phyloP scores from a whole-genome alignment of 768 basidiomycete genomes.

The Pleurotus eryngii region DNA sequence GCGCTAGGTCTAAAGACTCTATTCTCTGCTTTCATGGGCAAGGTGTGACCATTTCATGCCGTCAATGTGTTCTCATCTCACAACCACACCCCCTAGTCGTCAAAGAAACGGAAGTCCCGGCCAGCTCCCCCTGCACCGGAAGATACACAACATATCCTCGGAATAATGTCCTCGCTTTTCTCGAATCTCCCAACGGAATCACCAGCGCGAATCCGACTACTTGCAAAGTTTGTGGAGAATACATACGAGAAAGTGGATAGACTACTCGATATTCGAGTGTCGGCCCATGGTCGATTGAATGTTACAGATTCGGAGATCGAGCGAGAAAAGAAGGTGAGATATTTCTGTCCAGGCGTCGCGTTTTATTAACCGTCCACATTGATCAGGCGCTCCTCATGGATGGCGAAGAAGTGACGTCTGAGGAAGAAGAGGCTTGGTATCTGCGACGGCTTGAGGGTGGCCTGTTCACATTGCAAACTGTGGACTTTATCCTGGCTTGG shows the following conservation, averaged over 20 bases:
- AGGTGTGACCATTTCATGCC: constrained; percentile 45
- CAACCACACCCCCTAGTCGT: constrained; percentile 24
- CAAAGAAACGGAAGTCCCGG: constrained; percentile 63
- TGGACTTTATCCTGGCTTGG: constrained; percentile 96
- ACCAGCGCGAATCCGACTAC: constrained; percentile 69
- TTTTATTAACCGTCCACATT: neutral
- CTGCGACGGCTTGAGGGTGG: constrained; percentile 86
- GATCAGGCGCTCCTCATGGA: constrained; percentile 51
- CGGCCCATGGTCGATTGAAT: constrained; percentile 56
- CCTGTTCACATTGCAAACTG: constrained; percentile 82
- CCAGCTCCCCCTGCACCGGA: constrained; percentile 58
- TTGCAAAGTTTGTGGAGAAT: constrained; percentile 91
- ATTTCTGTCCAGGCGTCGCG: neutral
- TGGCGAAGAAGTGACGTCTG: constrained; percentile 53
- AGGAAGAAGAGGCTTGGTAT: constrained; percentile 78
- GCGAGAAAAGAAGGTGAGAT: constrained; percentile 60
- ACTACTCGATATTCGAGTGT: constrained; percentile 82
- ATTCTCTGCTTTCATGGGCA: constrained; percentile 92
- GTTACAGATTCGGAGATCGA: constrained; percentile 65
- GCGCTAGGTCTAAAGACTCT: constrained; percentile 84
- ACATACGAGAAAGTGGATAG: constrained; percentile 96
- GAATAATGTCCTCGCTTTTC: constrained; percentile 84
- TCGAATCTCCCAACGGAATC: constrained; percentile 88
- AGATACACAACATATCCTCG: constrained; percentile 84
- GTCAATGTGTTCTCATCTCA: neutral